phyloP scores from a whole-genome alignment of 164 flowering plant species.

The Liquidambar formosana region DNA sequence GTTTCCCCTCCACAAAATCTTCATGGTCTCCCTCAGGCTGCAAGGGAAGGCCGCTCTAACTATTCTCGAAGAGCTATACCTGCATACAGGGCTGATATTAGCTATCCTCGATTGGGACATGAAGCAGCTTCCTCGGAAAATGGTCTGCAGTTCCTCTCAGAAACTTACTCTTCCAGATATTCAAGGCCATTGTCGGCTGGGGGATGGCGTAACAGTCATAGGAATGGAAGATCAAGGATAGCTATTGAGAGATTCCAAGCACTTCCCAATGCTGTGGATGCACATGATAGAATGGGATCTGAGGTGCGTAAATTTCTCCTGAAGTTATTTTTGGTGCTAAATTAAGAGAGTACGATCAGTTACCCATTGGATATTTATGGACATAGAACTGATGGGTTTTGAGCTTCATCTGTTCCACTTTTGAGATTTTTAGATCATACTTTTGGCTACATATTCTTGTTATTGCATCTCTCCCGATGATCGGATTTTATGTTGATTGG shows the following conservation, averaged over 20 bases:
- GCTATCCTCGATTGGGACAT: slow-evolving; percentile 19
- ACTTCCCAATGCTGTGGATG: slow-evolving; percentile 17
- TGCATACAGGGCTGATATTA: slow-evolving; percentile 19
- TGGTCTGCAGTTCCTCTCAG: slow-evolving; percentile 23
- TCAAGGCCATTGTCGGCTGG: slow-evolving; percentile 24
- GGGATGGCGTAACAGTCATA: slow-evolving; percentile 33
- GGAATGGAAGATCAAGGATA: slow-evolving; percentile 32
- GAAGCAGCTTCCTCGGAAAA: slow-evolving; percentile 19
- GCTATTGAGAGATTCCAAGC: slow-evolving; percentile 28
- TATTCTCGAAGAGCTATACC: slow-evolving; percentile 31
- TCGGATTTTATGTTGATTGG: not conserved
- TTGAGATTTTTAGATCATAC: not conserved
- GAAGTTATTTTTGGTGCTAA: not conserved
- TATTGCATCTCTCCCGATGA: not conserved
- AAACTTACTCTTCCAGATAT: slow-evolving; percentile 33
- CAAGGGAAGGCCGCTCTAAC: slow-evolving; percentile 28
- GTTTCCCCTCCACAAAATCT: slow-evolving; percentile 23
- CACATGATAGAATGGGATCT: slow-evolving; percentile 27
- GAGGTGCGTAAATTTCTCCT: slow-evolving; percentile 31
- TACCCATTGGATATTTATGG: not conserved
- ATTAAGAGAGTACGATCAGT: not conserved
- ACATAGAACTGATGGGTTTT: not conserved
- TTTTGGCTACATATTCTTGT: too few relatives aligned
- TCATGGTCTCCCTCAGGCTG: slow-evolving; percentile 17
- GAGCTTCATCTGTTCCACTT: not conserved